These are phyloP conservation scores for Kwoniella sp. DNA, from an alignment of 768 basidiomycete genomes.

Conservation along the genomic window DNA sequence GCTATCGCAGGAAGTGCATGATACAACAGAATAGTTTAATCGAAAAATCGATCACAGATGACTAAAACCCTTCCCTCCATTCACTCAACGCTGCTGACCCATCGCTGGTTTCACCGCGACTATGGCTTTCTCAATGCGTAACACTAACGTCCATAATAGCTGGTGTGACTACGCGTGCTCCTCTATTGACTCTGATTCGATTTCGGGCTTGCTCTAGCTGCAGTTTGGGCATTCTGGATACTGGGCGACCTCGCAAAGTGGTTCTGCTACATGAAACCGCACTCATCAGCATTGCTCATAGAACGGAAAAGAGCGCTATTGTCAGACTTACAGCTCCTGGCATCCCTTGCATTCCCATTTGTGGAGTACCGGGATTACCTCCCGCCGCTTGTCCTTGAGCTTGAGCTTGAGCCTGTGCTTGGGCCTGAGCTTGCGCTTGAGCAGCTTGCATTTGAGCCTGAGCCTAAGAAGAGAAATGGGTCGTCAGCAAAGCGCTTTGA, in stretches of 20 bases:
- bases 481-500: constrained; percentile 3
- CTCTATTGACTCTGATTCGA: constrained; percentile 18
- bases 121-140: no score
- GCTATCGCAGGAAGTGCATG: not conserved
- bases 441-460: constrained; percentile 20
- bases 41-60: not conserved
- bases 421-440: constrained; percentile 21
- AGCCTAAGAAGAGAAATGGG: not conserved
- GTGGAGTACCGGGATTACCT: constrained; percentile 21
- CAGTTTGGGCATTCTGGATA: constrained; percentile 31
- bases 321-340: constrained; percentile 12
- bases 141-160: no score
- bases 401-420: constrained; percentile 27
- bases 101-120: not conserved
- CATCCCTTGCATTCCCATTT: constrained; percentile 18
- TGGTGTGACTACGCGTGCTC: no score
- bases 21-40: not conserved
- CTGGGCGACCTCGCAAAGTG: constrained; percentile 40
- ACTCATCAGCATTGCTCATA: not conserved
- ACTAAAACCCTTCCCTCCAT: not conserved
- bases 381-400: constrained; percentile 27
- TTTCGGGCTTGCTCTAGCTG: constrained; percentile 31
- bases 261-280: constrained; percentile 4
- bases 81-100: not conserved
- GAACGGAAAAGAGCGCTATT: no score